phyloP scores from a whole-genome alignment of 352 stramenopile genomes.

The Thraustochytrium sp. region DNA sequence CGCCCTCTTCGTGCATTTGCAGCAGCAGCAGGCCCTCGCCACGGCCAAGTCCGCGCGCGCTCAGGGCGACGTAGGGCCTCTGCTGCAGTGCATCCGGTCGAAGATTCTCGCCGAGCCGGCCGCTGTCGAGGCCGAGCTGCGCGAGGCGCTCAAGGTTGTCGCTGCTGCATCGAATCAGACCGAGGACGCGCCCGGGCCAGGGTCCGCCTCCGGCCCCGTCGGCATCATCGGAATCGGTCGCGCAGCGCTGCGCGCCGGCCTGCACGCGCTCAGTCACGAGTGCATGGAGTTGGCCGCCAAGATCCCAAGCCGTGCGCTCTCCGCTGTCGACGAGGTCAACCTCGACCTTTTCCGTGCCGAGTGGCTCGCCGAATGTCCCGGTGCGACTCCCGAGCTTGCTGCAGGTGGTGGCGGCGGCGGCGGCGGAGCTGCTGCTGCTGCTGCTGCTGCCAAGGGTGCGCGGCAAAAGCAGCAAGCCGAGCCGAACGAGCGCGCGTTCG shows the following conservation, averaged over 20 bases:
- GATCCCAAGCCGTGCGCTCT: neutral
- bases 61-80: neutral
- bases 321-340: neutral
- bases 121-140: neutral
- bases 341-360: constrained; percentile 19
- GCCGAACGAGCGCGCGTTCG: constrained; percentile 44
- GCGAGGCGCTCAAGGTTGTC: neutral
- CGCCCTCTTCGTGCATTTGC: neutral
- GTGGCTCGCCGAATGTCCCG: constrained; percentile 16
- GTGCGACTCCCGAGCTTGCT: neutral
- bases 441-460: too few relatives aligned
- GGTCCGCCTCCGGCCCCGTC: neutral
- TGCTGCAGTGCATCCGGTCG: neutral
- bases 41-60: neutral
- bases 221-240: neutral
- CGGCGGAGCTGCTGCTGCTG: too few relatives aligned
- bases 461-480: too few relatives aligned
- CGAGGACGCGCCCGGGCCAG: neutral
- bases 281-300: neutral
- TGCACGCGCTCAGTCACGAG: neutral
- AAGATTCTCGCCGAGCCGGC: neutral
- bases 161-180: neutral
- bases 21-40: constrained; percentile 15
- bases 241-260: neutral
- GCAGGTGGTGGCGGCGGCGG: too few relatives aligned